Base-by-base conservation (phyloP, 208 protist species). In the Herpetomonas muscarum region DNA sequence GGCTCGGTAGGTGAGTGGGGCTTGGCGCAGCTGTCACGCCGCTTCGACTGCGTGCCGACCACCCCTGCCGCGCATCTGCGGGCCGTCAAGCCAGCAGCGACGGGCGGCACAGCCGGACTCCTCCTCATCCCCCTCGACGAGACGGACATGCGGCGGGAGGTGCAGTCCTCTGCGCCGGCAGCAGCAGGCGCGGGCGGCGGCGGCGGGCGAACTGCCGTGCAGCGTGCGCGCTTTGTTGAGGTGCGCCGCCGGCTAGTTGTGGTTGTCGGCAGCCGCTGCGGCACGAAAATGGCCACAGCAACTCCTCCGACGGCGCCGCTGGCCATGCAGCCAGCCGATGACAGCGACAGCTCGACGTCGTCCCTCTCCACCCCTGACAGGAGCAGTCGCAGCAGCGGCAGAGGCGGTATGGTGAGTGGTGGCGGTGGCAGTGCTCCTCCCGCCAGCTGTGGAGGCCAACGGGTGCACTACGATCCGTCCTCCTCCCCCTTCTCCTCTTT, bases 41-140 rank as follows among this genome's bases (percentile, higher is more conserved):
- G 51, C 44, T 75, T 75, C 46, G 46, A 50, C 28, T 34, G 55
- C 15, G 30, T 75, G 19, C 68, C 68, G 21, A 58, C 53, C 53
- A 37, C 15, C 12, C 34, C 34, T 39, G 34, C 34, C 34, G 15
- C 34, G 10, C 34, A 17, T 39, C 10, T 15, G 34, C 34, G 45
- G 17, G 17, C 12, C 7, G 17, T 9, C 45, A 9, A 12, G 45
- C 45, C 7, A 28, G 17, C 12, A 17, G 24, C 21, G 24, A 6
- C 13, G 15, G 48, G 24, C 25, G 24, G 29, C 48, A 10, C 21
- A n/a, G 48, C 22, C 5, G 24, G 48, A 9, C 15, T 46, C 41
- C 41, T 46, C 41, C 5, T 46, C 22, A 19, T 46, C 15, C 41
- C 41, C 7, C 19, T 46, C 5, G 41, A 46, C 19, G 41, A 46